Evolutionary conservation across 139 green algal genomes (phyloP).

Genomic region (Asterochloris erici): DNA sequence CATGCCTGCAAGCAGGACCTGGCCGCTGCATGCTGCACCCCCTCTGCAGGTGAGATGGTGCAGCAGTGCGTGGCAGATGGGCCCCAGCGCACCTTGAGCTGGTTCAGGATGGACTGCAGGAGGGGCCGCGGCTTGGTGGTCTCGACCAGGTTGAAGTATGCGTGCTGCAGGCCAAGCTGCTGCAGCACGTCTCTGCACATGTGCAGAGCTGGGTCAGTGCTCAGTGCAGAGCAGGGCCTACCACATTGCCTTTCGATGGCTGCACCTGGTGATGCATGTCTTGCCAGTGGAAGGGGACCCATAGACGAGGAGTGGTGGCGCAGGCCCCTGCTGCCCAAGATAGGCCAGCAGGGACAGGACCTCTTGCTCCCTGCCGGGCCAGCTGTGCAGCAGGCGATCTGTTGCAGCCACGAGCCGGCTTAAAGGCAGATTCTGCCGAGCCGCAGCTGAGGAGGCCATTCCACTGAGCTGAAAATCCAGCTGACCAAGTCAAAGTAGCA

Average conservation of each 20-base stretch:
- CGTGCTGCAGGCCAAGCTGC: slow-evolving; percentile 10
- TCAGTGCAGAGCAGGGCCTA: neutral
- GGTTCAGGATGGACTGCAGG: slow-evolving; percentile 30
- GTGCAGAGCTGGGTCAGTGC: neutral
- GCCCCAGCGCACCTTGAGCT: slow-evolving; percentile 33
- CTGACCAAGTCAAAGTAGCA: neutral
- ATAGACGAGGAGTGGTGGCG: slow-evolving; percentile 20
- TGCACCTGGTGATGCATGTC: slow-evolving; percentile 37
- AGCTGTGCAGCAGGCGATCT: slow-evolving; percentile 1
- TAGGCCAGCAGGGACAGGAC: neutral
- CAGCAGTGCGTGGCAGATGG: too few relatives aligned
- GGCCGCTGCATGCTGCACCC: too few relatives aligned
- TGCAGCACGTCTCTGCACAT: slow-evolving; percentile 26
- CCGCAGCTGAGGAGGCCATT: neutral
- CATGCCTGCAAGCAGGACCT: too few relatives aligned
- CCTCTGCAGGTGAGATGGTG: neutral
- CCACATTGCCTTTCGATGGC: neutral
- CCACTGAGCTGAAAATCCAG: neutral
- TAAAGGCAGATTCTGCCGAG: neutral
- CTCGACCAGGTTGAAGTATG: slow-evolving; percentile 40
- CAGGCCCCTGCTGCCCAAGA: neutral
- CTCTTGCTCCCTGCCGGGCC: slow-evolving; percentile 17
- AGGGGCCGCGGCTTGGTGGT: slow-evolving; percentile 3
- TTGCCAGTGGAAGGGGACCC: slow-evolving; percentile 39
- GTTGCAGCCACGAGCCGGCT: neutral